Conservation (phyloP, 257 asterid species). For the Jaltomata sinuosa region DNA sequence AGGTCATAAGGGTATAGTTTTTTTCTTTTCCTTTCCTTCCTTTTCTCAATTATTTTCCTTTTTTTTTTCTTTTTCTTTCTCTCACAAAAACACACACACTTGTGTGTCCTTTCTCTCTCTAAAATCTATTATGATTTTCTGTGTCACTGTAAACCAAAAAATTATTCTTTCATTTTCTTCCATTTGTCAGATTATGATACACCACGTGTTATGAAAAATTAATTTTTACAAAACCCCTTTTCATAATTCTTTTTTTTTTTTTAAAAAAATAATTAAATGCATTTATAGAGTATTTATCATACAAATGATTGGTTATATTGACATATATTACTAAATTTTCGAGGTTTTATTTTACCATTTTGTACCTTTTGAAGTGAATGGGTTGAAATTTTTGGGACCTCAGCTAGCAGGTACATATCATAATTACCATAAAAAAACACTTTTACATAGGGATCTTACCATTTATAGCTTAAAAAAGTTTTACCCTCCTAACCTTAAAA, state of each 20-base stretch:
- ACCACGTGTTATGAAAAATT: too few species aligned
- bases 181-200: constrained; percentile 20
- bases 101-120: background rate
- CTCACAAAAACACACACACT: too few species aligned
- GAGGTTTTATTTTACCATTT: background rate
- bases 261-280: background rate
- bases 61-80: too few species aligned
- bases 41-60: too few species aligned
- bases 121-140: background rate
- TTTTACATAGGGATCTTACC: background rate
- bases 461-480: background rate
- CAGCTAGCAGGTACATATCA: background rate
- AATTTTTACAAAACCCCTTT: background rate
- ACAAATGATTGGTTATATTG: constrained; percentile 7
- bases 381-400: constrained; percentile 14
- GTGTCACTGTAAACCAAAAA: constrained; percentile 3
- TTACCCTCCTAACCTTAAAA: background rate
- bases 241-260: background rate
- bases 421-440: background rate
- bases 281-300: background rate
- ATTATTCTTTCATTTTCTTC: background rate
- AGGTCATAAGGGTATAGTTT: too few species aligned
- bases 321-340: constrained; percentile 10
- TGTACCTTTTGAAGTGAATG: constrained; percentile 9
- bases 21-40: too few species aligned